Evolutionary conservation across 2,329 filamentous ascomycete genomes (phyloP), one percentile per base, ranked within the genome.

Genomic region (Coleophoma cylindrospora): DNA sequence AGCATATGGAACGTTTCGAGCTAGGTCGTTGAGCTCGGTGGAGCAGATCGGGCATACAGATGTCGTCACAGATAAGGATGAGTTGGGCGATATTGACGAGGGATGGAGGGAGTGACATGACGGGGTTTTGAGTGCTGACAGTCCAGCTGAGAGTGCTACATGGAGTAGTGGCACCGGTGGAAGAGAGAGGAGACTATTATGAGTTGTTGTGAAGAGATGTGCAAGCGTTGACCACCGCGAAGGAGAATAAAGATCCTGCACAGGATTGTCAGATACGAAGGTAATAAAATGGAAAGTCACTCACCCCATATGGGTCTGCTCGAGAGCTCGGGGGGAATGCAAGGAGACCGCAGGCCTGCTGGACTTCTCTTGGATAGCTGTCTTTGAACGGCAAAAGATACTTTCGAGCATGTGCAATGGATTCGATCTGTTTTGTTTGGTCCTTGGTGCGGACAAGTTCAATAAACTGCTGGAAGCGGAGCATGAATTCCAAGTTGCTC

Each of bases 31-130:
- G 50, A 99, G 80, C 70, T 99, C 94, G 1, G 87, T 94, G 44
- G 87, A 94, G 74, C 94, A 99, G 64, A 99, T 97, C 3, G 94
- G 94, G 61, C 94, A 99, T 40, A 97, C 83, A 8, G 87, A 86
- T 2, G 83, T 83, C 48, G 57, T 66, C 63, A 62, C 55, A 12
- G 58, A 61, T 14, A 61, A 60, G 0, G 61, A 60, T 45, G 67
- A 64, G 45, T 58, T 62, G 21, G 61, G 57, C 17, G 59, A 60
- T 8, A 61, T 61, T 45, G 64, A 58, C 2, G 53, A 54, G 10
- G 54, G 48, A 32, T 63, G 56, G 3, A 57, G 54, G 1, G 86
- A 87, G 70, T 97, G 91, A 66, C 94, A 99, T 14, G 90, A 85
- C 0, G 94, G 94, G 1, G 94, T 97, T 69, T 99, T 99, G 57